Conservation (phyloP, 1,284 basidiomycete species). For the Mixia osmundae region DNA sequence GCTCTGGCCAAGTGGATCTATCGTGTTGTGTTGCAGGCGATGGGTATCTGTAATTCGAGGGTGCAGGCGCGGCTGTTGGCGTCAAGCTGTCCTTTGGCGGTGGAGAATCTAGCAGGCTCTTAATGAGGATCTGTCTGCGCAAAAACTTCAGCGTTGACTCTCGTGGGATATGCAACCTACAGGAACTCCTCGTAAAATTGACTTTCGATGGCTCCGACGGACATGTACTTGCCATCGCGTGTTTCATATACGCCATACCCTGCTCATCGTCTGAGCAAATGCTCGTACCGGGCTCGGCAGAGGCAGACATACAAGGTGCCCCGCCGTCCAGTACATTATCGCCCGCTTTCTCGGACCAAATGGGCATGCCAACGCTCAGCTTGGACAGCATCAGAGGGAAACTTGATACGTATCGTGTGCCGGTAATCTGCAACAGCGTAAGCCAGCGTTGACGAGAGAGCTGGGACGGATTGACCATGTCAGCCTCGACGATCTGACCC, state of each 20-base stretch:
- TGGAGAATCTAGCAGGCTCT: too few species aligned
- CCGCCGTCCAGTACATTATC: conserved; percentile 48
- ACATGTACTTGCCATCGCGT: conserved; percentile 46
- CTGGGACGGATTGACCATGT: conserved; percentile 40
- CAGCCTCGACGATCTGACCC: conserved; percentile 49
- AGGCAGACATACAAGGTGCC: conserved; percentile 30
- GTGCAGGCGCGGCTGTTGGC: conserved; percentile 1
- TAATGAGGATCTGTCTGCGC: background rate
- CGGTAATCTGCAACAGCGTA: conserved; percentile 35
- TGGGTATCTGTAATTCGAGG: conserved; percentile 23
- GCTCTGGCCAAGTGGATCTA: conserved; percentile 34
- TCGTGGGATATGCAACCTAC: conserved; percentile 20
- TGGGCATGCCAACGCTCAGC: conserved; percentile 21
- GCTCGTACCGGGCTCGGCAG: background rate
- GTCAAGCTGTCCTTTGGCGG: too few species aligned
- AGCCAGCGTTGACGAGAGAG: background rate
- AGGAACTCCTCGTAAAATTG: conserved; percentile 40
- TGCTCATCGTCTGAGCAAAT: background rate
- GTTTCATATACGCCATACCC: conserved; percentile 49
- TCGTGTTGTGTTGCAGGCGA: conserved; percentile 32
- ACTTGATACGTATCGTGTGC: conserved; percentile 46
- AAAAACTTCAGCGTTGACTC: background rate
- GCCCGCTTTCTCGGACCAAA: conserved; percentile 29
- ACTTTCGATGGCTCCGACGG: conserved; percentile 47
- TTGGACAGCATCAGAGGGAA: conserved; percentile 37